These are phyloP conservation scores for Neonectria ditissima DNA, from an alignment of 2,329 filamentous ascomycete species.

Conservation along the genomic window DNA sequence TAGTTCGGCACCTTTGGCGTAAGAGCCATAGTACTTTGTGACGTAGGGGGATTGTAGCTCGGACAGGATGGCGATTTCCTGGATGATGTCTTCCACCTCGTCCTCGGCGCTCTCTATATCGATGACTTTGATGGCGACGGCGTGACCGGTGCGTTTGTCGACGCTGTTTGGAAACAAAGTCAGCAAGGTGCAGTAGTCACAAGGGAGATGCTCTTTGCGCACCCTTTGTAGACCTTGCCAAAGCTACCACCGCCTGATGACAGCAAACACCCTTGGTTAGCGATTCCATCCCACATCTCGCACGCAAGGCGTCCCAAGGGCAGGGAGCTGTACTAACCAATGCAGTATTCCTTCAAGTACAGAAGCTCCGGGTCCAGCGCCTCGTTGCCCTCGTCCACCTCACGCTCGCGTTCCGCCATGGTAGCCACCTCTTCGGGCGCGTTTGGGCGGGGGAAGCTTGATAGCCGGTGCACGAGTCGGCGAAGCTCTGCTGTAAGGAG, in stretches of 20 bases:
- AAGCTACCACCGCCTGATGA: constrained; percentile 90
- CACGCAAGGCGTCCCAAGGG: constrained; percentile 13
- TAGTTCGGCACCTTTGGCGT: constrained; percentile 92
- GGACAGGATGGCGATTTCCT: constrained; percentile 97
- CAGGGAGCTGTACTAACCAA: constrained; percentile 66
- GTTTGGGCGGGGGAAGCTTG: not conserved
- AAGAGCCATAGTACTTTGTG: constrained; percentile 97
- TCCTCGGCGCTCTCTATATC: constrained; percentile 99
- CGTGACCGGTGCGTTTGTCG: constrained; percentile 91
- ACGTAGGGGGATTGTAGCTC: constrained; percentile 96
- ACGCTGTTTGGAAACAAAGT: constrained; percentile 66
- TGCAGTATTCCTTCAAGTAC: constrained; percentile 93
- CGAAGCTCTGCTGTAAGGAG: not conserved
- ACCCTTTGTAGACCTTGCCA: constrained; percentile 99
- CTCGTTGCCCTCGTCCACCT: constrained; percentile 62
- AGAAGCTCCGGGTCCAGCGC: constrained; percentile 84
- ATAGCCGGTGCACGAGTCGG: not conserved
- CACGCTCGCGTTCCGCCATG: constrained; percentile 64
- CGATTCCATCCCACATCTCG: constrained; percentile 2
- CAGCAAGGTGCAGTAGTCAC: constrained; percentile 7
- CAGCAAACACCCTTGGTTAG: constrained; percentile 39
- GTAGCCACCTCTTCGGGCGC: constrained; percentile 17
- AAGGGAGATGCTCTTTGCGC: constrained; percentile 37
- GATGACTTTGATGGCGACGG: constrained; percentile 98
- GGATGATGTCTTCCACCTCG: constrained; percentile 99